A percentile compares a stretch with the other conserved stretches of the same genome.
Evolutionary conservation across 2,329 filamentous ascomycete genomes (phyloP).

Genomic region (Colletotrichum magnum): DNA sequence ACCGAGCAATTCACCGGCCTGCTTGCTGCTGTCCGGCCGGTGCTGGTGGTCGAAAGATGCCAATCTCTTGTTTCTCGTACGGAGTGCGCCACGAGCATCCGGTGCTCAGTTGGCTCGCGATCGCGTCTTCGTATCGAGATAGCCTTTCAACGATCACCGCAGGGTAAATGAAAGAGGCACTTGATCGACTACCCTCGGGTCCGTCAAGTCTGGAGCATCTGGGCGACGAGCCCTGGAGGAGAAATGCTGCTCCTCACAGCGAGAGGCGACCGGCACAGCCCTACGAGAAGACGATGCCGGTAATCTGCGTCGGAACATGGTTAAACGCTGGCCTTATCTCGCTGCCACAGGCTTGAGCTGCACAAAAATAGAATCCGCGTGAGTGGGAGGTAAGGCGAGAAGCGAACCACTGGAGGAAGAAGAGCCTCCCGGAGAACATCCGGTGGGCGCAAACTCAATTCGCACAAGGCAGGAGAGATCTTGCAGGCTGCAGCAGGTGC

Average conservation of each 20-base stretch:
- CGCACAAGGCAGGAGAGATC: slow-evolving; percentile 7
- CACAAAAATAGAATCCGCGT: slow-evolving; percentile 16
- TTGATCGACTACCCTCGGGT: not conserved
- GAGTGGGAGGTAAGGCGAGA: not conserved
- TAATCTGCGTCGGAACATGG: slow-evolving; percentile 32
- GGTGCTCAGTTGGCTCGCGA: not conserved
- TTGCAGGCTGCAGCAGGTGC: not conserved
- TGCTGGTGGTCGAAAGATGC: not conserved
- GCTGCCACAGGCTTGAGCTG: not conserved
- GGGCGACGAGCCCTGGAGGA: not conserved
- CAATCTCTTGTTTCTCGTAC: slow-evolving; percentile 11
- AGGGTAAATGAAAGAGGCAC: not conserved
- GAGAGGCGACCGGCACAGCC: slow-evolving; percentile 15
- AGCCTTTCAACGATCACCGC: slow-evolving; percentile 1
- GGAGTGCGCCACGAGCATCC: slow-evolving; percentile 2
- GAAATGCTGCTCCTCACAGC: slow-evolving; percentile 12
- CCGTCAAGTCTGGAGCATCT: not conserved
- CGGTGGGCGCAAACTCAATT: slow-evolving; percentile 3
- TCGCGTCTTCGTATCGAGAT: slow-evolving; percentile 13
- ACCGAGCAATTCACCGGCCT: slow-evolving; percentile 21
- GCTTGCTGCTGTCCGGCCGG: not conserved
- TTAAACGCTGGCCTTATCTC: slow-evolving; percentile 10
- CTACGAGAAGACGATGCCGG: slow-evolving; percentile 17
- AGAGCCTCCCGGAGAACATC: not conserved
- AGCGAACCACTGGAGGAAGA: not conserved